phyloP scores from a whole-genome alignment of 2,329 filamentous ascomycete species.

The Nigrospora oryzae region DNA sequence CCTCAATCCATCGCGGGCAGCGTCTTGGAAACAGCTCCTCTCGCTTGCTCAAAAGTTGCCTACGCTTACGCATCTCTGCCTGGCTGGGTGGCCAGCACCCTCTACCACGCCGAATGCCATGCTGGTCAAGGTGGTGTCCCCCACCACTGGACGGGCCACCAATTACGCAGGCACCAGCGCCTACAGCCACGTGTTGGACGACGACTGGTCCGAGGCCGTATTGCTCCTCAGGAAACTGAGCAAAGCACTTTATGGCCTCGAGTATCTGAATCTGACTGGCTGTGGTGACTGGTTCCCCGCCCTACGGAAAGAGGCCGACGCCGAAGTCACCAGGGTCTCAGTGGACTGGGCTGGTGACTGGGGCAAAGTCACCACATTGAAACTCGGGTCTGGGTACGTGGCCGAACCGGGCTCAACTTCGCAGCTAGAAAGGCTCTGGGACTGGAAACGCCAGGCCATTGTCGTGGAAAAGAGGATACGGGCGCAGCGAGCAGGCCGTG shows the following conservation, averaged over 20 bases:
- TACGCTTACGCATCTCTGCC: constrained; percentile 50
- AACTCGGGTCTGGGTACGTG: constrained; percentile 36
- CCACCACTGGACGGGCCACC: constrained; percentile 29
- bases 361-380: constrained; percentile 40
- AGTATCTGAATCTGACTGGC: constrained; percentile 54
- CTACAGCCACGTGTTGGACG: constrained; percentile 50
- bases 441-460: constrained; percentile 27
- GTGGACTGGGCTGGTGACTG: constrained; percentile 47
- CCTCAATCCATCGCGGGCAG: constrained; percentile 22
- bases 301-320: constrained; percentile 30
- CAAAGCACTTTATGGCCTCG: constrained; percentile 45
- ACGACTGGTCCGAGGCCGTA: constrained; percentile 52
- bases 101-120: constrained; percentile 47
- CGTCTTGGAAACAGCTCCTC: constrained; percentile 53
- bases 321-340: constrained; percentile 25
- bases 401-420: constrained; percentile 22
- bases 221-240: constrained; percentile 46
- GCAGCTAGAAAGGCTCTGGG: constrained; percentile 22
- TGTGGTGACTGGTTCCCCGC: constrained; percentile 47
- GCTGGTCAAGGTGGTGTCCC: constrained; percentile 35
- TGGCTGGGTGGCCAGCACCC: constrained; percentile 55
- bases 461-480: constrained; percentile 40
- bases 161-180: constrained; percentile 46
- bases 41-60: constrained; percentile 41
- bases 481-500: constrained; percentile 34